Evolutionary conservation across 2,329 filamentous ascomycete genomes (phyloP).

Genomic region (Periconia sp.): DNA sequence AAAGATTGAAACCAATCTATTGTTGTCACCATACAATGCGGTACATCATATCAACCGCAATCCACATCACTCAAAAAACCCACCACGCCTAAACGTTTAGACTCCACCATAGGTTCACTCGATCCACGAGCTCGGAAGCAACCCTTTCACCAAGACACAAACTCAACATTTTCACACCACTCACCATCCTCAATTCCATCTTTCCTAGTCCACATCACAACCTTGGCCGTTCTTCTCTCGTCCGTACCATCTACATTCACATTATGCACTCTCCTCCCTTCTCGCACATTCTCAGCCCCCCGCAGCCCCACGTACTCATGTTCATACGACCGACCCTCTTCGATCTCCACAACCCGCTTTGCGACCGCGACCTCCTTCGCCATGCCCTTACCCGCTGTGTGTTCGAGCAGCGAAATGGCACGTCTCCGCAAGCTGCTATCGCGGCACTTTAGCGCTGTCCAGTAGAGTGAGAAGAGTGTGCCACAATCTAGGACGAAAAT

Average conservation of each 20-base stretch:
- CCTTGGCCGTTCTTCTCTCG: slow-evolving; percentile 4
- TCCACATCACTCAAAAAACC: too few species aligned
- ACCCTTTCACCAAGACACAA: slow-evolving; percentile 12
- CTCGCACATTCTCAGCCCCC: slow-evolving; percentile 8
- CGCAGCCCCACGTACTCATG: slow-evolving; percentile 4
- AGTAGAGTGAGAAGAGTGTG: slow-evolving; percentile 14
- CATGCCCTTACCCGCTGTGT: slow-evolving; percentile 10
- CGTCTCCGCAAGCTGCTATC: slow-evolving; percentile 11
- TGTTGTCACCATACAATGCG: too few species aligned
- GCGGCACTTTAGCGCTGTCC: slow-evolving; percentile 13
- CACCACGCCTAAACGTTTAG: too few species aligned
- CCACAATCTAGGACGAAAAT: slow-evolving; percentile 15
- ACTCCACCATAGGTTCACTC: too few species aligned
- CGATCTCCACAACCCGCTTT: slow-evolving; percentile 16
- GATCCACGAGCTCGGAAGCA: background rate
- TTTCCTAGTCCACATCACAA: slow-evolving; percentile 3
- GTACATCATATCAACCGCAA: too few species aligned
- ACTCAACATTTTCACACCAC: slow-evolving; percentile 13
- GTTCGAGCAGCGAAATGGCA: slow-evolving; percentile 12
- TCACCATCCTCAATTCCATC: slow-evolving; percentile 8
- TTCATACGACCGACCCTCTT: slow-evolving; percentile 11
- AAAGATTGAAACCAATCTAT: too few species aligned
- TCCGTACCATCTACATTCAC: slow-evolving; percentile 10
- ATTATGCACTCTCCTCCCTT: slow-evolving; percentile 10
- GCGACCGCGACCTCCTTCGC: slow-evolving; percentile 13